Conservation (phyloP, 2,329 filamentous ascomycete species). For the Pseudogymnoascus sp. region DNA sequence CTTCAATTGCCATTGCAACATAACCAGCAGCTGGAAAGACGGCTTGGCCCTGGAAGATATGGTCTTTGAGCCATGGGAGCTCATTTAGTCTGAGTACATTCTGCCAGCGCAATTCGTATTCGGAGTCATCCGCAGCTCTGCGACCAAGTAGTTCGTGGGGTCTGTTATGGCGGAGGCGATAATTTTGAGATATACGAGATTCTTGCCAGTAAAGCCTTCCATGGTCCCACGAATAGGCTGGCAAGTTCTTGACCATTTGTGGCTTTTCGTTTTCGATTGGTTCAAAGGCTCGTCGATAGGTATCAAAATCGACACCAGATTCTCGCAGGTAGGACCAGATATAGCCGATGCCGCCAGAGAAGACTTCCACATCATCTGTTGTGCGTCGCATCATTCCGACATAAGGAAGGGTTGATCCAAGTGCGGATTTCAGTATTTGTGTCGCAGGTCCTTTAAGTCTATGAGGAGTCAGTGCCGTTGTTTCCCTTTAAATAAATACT, state of each 20-base stretch:
- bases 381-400: no score
- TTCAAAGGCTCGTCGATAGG: no score
- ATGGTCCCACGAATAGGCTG: constrained; percentile 48
- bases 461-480: no score
- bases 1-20: constrained; percentile 42
- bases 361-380: no score
- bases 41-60: constrained; percentile 41
- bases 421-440: no score
- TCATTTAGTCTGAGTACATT: constrained; percentile 29
- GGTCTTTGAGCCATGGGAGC: constrained; percentile 45
- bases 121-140: constrained; percentile 15
- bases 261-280: no score
- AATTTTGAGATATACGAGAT: constrained; percentile 38
- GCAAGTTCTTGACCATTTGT: constrained; percentile 29
- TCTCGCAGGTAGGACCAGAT: no score
- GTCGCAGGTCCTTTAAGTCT: no score
- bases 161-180: constrained; percentile 36
- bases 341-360: no score
- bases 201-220: constrained; percentile 45
- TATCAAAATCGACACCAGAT: no score
- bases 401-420: no score
- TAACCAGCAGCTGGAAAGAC: constrained; percentile 45
- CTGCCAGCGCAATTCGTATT: constrained; percentile 22
- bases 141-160: constrained; percentile 44
- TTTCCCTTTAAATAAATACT: no score